These are phyloP conservation scores for Cladosporium sp. DNA, from an alignment of 2,329 filamentous ascomycete genomes.

Conservation along the genomic window DNA sequence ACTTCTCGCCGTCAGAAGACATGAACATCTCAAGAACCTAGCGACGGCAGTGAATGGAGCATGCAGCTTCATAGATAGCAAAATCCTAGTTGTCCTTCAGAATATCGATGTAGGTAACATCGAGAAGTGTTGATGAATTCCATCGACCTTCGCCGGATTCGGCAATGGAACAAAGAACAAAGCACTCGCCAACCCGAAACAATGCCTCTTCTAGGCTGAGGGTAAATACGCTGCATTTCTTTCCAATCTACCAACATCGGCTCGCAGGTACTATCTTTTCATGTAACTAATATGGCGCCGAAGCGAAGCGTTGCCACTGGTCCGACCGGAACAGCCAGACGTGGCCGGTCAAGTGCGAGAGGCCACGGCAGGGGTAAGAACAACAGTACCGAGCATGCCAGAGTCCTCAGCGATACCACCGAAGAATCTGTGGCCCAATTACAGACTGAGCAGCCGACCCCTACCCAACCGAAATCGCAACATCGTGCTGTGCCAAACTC, in stretches of 20 bases:
- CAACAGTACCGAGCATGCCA: background rate
- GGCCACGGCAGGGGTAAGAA: background rate
- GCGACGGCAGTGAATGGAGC: background rate
- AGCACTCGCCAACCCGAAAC: background rate
- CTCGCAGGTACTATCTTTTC: background rate
- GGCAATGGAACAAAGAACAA: conserved; percentile 7
- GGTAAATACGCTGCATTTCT: background rate
- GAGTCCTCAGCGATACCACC: conserved; percentile 10
- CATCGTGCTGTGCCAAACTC: background rate
- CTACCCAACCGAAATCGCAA: background rate
- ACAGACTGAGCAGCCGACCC: background rate
- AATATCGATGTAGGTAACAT: background rate
- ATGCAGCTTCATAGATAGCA: background rate
- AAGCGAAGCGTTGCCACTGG: background rate
- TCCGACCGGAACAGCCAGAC: background rate
- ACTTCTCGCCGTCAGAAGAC: background rate
- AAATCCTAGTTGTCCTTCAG: background rate
- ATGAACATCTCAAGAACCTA: background rate
- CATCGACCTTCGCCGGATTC: background rate
- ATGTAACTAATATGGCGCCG: conserved; percentile 1
- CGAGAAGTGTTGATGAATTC: background rate
- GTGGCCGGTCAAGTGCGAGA: background rate
- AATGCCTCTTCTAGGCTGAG: background rate
- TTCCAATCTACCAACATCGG: background rate
- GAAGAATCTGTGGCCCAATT: conserved; percentile 1